Evolutionary conservation across 2,329 filamentous ascomycete species (phyloP), one percentile per base, ranked within the genome.

Genomic region (Mollisia scopiformis): DNA sequence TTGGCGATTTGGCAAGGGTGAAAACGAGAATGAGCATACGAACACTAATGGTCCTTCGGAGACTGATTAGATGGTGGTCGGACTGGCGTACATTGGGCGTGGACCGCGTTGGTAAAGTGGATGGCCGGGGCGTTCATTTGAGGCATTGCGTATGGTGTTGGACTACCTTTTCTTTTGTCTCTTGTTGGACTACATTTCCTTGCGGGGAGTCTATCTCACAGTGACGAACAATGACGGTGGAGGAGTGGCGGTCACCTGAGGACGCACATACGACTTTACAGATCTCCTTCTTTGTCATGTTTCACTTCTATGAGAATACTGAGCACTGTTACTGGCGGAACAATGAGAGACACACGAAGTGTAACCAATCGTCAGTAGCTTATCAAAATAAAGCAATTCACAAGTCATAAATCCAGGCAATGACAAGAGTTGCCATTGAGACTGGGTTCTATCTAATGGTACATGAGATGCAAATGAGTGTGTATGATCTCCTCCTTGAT

Each of bases 361-460:
- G 39, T 23, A 21, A 19, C n/a, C 39, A 43, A 19, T 21, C 16
- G 23, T 21, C n/a, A 43, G n/a, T 23, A 47, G n/a, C n/a, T 43
- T 10, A 19, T 6, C 2, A 43, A 43, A 43, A 8, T 21, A 8
- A 43, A 43, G n/a, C 14, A 13, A 47, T 27, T 47, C 25, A 47
- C 11, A 47, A 6, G 11, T 47, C 43, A 47, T 37, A 19, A 37
- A 23, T 49, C 16, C 33, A 61, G 30, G 35, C 58, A 59, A 55
- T 35, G 58, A 31, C 57, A 60, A 62, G 53, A 51, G 41, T 51
- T 60, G 57, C 39, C 57, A 62, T 64, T 62, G 59, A 60, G 56
- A n/a, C 16, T 2, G n/a, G 31, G 21, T 11, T 37, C 46, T 19
- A 25, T 49, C 56, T 62, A n/a, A 57, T 14, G 52, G 31, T 59